Evolutionary conservation across 1,139 yeast genomes (phyloP).

Genomic region (Nakaseomyces uthaithaninus): DNA sequence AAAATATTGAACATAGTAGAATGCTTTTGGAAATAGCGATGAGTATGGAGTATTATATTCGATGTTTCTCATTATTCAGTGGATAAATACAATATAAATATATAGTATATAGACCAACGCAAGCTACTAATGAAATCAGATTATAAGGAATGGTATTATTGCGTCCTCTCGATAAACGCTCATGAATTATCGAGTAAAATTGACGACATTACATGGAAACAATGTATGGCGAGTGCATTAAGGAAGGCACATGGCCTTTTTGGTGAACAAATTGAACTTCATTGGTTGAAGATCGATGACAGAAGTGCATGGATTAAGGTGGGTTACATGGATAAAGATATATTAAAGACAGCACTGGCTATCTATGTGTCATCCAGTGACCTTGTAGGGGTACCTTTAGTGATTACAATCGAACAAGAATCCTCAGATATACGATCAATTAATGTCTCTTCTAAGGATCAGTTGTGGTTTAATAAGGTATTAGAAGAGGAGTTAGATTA

Average conservation of each 20-base stretch:
- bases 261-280: constrained; percentile 34
- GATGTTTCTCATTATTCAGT: no score
- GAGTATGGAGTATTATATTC: no score
- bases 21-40: no score
- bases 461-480: constrained; percentile 24
- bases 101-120: no score
- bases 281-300: constrained; percentile 24
- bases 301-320: constrained; percentile 25
- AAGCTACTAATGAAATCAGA: no score
- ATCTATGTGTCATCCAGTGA: constrained; percentile 28
- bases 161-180: constrained; percentile 23
- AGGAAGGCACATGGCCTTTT: constrained; percentile 34
- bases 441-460: constrained; percentile 20
- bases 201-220: constrained; percentile 35
- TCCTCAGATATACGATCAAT: constrained; percentile 14
- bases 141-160: constrained; percentile 24
- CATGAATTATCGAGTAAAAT: constrained; percentile 10
- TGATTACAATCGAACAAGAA: constrained; percentile 18
- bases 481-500: constrained; percentile 19
- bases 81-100: no score
- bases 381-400: constrained; percentile 23
- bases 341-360: constrained; percentile 29
- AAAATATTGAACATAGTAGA: no score
- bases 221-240: constrained; percentile 31
- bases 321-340: constrained; percentile 25